Evolutionary conservation across 352 stramenopile species (phyloP), one percentile per base, ranked within the genome.

Genomic region (Phytophthora pisi): DNA sequence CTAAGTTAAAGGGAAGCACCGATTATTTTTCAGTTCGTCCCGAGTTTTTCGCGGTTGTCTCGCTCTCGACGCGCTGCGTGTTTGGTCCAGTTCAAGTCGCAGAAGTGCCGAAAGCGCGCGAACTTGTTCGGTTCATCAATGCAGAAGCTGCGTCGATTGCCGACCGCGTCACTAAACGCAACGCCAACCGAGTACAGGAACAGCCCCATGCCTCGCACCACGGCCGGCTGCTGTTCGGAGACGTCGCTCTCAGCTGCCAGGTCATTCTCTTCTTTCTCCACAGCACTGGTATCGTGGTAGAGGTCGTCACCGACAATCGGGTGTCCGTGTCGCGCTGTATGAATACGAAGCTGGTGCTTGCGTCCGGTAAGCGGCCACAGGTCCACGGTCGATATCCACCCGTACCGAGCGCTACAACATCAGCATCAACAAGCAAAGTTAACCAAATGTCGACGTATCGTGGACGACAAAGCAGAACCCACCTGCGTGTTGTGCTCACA

Each of bases 311-410:
- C 84, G 20, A 83, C 71, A 53, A 93, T 90, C 24, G 82, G 82
- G 36, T 91, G 83, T 2, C 82, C 78, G 13, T 86, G 57, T 28
- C 47, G 63, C 13, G 82, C 80, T 66, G 81, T 81, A 64, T 92
- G 86, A 23, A 87, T 50, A n/a, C 83, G 77, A 47, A 93, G 72
- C 57, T 93, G 86, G 51, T 93, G 86, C 66, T 83, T 87, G 31
- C 84, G 69, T 1, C 86, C 86, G 13, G 83, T 93, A 6, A 89
- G 66, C 16, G 81, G 81, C 83, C 83, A 91, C 49, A 91, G 53
- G 40, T 91, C 80, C 16, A 89, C 78, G 2, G 82, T 91, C 38
- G 78, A 84, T 47, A 91, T 72, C 76, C 77, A 88, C 15, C 61
- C 70, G 62, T 89, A 91, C 23, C 80, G 71, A 10, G 72, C 77